phyloP scores from a whole-genome alignment of 1,284 basidiomycete species.

The Cryptococcus depauperatus region DNA sequence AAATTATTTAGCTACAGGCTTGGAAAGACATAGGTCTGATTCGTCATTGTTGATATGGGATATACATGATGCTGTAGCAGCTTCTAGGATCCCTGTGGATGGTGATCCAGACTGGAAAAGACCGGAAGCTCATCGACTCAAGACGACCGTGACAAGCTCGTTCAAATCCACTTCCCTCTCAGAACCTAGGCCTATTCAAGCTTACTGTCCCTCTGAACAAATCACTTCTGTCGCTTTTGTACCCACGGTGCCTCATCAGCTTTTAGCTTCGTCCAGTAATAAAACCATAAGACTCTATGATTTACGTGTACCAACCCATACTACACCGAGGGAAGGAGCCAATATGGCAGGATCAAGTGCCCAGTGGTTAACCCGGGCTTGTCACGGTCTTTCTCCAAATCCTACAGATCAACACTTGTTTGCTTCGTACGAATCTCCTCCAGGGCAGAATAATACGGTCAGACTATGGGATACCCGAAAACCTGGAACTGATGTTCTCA shows the following conservation, averaged over 20 bases:
- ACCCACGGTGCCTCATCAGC: slow-evolving; percentile 15
- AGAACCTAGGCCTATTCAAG: slow-evolving; percentile 36
- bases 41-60: slow-evolving; percentile 43
- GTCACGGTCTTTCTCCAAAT: slow-evolving; percentile 31
- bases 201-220: slow-evolving; percentile 39
- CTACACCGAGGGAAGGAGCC: slow-evolving; percentile 4
- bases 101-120: slow-evolving; percentile 15
- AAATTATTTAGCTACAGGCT: slow-evolving; percentile 35
- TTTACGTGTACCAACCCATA: slow-evolving; percentile 22
- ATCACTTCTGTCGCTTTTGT: slow-evolving; percentile 36
- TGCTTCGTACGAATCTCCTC: slow-evolving; percentile 32
- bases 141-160: slow-evolving; percentile 8
- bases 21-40: slow-evolving; percentile 42
- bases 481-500: slow-evolving; percentile 26
- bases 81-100: slow-evolving; percentile 16
- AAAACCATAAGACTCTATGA: slow-evolving; percentile 38
- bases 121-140: not conserved
- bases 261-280: slow-evolving; percentile 33
- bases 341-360: slow-evolving; percentile 10
- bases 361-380: slow-evolving; percentile 35
- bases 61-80: slow-evolving; percentile 27
- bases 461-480: slow-evolving; percentile 40
- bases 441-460: slow-evolving; percentile 23
- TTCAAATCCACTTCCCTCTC: slow-evolving; percentile 6
- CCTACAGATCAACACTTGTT: slow-evolving; percentile 21